phyloP scores from a whole-genome alignment of 768 basidiomycete genomes.

The Hygrophorus pudorinus region DNA sequence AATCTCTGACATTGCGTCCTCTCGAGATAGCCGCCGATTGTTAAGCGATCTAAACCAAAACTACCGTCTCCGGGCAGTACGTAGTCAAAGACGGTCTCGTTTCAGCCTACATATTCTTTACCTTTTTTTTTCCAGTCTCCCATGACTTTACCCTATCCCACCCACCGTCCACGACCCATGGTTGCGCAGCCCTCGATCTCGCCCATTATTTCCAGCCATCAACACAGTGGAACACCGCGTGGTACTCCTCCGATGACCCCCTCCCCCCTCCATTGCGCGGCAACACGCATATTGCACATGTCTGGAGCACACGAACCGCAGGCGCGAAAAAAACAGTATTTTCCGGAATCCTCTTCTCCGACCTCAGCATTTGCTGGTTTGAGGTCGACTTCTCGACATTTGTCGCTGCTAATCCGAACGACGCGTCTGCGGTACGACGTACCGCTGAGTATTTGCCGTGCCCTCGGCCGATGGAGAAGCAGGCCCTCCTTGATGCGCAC shows the following conservation, averaged over 20 bases:
- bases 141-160: constrained; percentile 22
- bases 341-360: constrained; percentile 34
- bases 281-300: constrained; percentile 16
- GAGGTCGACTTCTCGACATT: constrained; percentile 26
- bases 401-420: constrained; percentile 20
- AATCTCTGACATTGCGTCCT: background rate
- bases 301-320: constrained; percentile 19
- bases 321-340: constrained; percentile 22
- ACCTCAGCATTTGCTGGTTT: constrained; percentile 42
- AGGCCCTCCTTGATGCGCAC: constrained; percentile 29
- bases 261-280: constrained; percentile 24
- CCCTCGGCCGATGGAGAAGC: constrained; percentile 24
- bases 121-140: background rate
- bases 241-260: constrained; percentile 27
- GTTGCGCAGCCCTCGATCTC: constrained; percentile 31
- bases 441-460: constrained; percentile 28
- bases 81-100: background rate
- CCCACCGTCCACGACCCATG: constrained; percentile 22
- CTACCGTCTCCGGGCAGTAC: background rate
- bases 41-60: constrained; percentile 1
- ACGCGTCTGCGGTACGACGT: constrained; percentile 21
- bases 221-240: constrained; percentile 29
- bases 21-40: background rate
- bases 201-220: constrained; percentile 34
- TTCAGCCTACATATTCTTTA: background rate